Evolutionary conservation across 495 filamentous ascomycete genomes (phyloP), one percentile per base, ranked within the genome.

Genomic region (Aspergillus indologenus): DNA sequence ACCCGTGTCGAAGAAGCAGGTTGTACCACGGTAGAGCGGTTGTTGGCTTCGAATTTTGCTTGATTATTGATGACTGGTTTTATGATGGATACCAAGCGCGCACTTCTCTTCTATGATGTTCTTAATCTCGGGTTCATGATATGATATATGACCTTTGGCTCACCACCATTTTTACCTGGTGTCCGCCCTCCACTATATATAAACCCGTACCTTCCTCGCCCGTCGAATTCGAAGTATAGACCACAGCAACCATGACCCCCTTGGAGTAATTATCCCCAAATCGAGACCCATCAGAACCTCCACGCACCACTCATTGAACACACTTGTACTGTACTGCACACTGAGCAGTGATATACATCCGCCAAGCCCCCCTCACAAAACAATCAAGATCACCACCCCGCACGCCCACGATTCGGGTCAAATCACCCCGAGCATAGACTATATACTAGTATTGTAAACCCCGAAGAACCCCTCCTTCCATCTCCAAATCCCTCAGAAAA

Each of bases 1-100:
- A 19, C 88, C 89, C 1, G 79, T 92, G 26, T 85, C 89, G 4
- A 73, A 65, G 56, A 65, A 29, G 17, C 62, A 68, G 29, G 54
- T 61, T 2, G 58, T 67, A 54, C 34, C 20, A 24, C 56, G 58
- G n/a, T 65, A 62, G 34, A 11, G 56, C 43, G 54, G 31, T 18
- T 43, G 20, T n/a, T 54, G 42, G 17, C 31, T 46, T 3, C 29
- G 17, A 46, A 57, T 44, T 29, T 51, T 56, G 34, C n/a, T 53
- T 22, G 22, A 11, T 2, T 15, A 29, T 17, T 31, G 45, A 48
- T 40, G 34, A 40, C 34, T 40, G n/a, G 5, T 11, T 40, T 40
- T 40, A 40, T 40, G 34, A 40, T 14, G 34, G 12, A 40, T 40
- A 40, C 34, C 34, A 40, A 40, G 12, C 34, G 34, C 12, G 34